A percentile compares a stretch with the other conserved stretches of the same genome.
These are phyloP conservation scores for Harringtonia lauricola DNA, from an alignment of 2,329 filamentous ascomycete species.

Conservation along the genomic window DNA sequence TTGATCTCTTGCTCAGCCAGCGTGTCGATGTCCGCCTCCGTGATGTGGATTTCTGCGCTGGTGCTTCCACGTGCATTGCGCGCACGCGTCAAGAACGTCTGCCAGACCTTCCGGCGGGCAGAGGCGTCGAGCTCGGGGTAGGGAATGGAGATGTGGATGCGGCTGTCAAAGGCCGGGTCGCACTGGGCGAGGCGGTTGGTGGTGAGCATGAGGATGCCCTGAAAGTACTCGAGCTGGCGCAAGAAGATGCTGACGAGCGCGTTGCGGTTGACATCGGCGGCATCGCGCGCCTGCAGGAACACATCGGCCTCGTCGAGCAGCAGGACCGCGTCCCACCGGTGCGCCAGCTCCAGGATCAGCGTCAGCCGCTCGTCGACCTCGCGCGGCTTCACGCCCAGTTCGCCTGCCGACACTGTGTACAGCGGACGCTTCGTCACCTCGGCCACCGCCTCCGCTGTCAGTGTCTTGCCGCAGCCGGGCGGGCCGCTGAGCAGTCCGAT, in stretches of 20 bases:
- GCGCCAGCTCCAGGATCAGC: slow-evolving; percentile 7
- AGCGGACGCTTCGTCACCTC: slow-evolving; percentile 21
- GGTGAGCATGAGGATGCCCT: slow-evolving; percentile 5
- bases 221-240: slow-evolving; percentile 18
- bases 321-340: slow-evolving; percentile 14
- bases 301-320: slow-evolving; percentile 16
- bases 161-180: too few relatives aligned
- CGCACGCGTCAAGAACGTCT: background rate
- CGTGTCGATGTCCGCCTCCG: slow-evolving; percentile 7
- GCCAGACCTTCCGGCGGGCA: slow-evolving; percentile 15
- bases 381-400: slow-evolving; percentile 9
- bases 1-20: slow-evolving; percentile 16
- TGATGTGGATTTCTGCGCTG: slow-evolving; percentile 2
- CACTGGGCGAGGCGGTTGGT: slow-evolving; percentile 1
- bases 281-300: slow-evolving; percentile 10
- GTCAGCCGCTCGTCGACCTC: slow-evolving; percentile 27
- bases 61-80: background rate
- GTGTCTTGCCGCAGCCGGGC: slow-evolving; percentile 25
- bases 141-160: too few relatives aligned
- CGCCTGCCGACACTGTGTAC: slow-evolving; percentile 21
- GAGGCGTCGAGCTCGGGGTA: slow-evolving; percentile 1
- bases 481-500: slow-evolving; percentile 18
- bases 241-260: slow-evolving; percentile 17
- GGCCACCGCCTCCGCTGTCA: slow-evolving; percentile 26
- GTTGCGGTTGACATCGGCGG: slow-evolving; percentile 6